Percentiles rank a stretch among this genome's conserved stretches.
These are phyloP conservation scores for Metschnikowia gruessii DNA, from an alignment of 805 yeast genomes.

Conservation along the genomic window DNA sequence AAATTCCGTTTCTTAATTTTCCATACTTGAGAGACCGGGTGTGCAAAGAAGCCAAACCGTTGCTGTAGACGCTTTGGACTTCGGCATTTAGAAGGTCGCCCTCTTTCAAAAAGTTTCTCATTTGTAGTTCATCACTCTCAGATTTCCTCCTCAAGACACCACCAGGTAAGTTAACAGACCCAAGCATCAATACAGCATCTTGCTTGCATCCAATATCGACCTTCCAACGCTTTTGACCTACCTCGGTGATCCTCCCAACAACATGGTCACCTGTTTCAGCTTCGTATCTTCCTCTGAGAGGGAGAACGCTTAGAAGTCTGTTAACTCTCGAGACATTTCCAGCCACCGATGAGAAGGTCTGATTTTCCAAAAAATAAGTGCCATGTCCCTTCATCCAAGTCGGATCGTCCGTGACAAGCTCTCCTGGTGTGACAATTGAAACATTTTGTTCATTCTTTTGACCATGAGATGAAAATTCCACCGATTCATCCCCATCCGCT, in stretches of 20 bases:
- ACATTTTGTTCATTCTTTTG: conserved; percentile 13
- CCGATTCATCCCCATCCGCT: conserved; percentile 17
- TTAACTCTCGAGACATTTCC: conserved; percentile 87
- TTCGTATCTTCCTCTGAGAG: conserved; percentile 80
- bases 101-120: conserved; percentile 91
- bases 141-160: conserved; percentile 92
- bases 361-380: conserved; percentile 72
- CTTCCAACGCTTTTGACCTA: conserved; percentile 92
- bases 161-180: conserved; percentile 96
- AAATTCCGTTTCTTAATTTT: conserved; percentile 86
- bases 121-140: conserved; percentile 93
- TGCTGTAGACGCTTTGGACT: conserved; percentile 83
- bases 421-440: conserved; percentile 88
- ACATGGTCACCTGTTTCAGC: conserved; percentile 98
- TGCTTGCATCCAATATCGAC: conserved; percentile 96
- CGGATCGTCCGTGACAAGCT: conserved; percentile 91
- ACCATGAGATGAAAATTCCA: conserved; percentile 8
- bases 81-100: conserved; percentile 96
- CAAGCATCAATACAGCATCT: conserved; percentile 88
- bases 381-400: conserved; percentile 99
- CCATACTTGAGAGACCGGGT: conserved; percentile 96
- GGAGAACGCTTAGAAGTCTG: conserved; percentile 77
- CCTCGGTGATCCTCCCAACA: conserved; percentile 91
- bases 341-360: conserved; percentile 87
- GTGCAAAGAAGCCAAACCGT: conserved; percentile 91